phyloP scores from a whole-genome alignment of 768 basidiomycete species.

The Tricholoma saponaceum region DNA sequence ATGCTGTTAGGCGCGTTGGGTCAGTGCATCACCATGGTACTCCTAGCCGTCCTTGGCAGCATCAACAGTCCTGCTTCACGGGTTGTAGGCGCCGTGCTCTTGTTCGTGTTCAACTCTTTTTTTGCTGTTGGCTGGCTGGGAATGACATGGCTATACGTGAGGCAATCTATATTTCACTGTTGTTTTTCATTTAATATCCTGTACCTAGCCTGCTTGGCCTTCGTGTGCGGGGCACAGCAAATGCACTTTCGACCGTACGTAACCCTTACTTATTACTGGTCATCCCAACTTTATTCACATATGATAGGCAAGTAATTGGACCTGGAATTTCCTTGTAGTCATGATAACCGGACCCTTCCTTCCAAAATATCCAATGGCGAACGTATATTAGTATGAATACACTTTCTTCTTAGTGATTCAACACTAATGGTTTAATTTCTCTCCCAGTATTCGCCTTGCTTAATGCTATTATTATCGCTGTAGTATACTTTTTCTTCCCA shows the following conservation, averaged over 20 bases:
- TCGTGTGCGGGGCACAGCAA: conserved; percentile 58
- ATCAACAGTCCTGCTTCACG: conserved; percentile 44
- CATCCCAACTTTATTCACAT: not conserved
- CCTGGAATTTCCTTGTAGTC: conserved; percentile 56
- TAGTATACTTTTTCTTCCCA: conserved; percentile 58
- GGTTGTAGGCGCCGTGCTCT: conserved; percentile 46
- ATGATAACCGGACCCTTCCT: conserved; percentile 61
- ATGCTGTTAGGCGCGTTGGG: conserved; percentile 70
- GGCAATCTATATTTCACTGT: conserved; percentile 15
- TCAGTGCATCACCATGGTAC: conserved; percentile 52
- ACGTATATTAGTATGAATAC: conserved; percentile 48
- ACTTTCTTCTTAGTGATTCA: not conserved
- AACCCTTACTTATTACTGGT: not conserved
- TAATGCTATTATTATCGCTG: conserved; percentile 53
- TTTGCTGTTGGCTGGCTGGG: conserved; percentile 70
- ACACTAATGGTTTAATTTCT: not conserved
- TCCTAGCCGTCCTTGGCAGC: conserved; percentile 56
- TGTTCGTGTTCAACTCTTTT: conserved; percentile 72
- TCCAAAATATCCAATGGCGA: conserved; percentile 53
- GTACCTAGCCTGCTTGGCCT: conserved; percentile 53
- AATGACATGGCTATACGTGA: conserved; percentile 67
- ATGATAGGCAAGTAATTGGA: conserved; percentile 45
- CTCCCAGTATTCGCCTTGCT: conserved; percentile 45
- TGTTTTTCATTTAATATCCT: not conserved
- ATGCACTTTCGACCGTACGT: conserved; percentile 52